Evolutionary conservation across 2,329 filamentous ascomycete species (phyloP).

Genomic region (Aspergillus costaricaensis): DNA sequence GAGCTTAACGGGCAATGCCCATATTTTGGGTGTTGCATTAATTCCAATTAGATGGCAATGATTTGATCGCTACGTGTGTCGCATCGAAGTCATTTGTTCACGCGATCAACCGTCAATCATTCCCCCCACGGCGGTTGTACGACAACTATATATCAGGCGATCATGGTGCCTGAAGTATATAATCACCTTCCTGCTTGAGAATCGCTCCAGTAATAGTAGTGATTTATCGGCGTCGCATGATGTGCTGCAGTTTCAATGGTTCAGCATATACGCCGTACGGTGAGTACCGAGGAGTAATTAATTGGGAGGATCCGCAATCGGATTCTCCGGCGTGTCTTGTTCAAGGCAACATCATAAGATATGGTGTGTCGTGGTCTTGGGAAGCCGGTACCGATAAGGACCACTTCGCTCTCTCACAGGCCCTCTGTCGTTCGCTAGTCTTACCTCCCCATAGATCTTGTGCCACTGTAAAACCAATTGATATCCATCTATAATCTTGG

Average conservation of each 20-base stretch:
- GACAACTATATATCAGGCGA: background rate
- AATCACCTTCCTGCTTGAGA: slow-evolving; percentile 16
- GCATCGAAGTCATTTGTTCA: background rate
- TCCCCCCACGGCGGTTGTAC: background rate
- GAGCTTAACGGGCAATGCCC: background rate
- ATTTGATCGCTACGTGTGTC: background rate
- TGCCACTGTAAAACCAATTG: background rate
- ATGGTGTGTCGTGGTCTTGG: no score
- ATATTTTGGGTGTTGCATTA: background rate
- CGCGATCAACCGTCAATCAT: slow-evolving; percentile 1
- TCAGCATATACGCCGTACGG: background rate
- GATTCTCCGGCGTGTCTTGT: no score
- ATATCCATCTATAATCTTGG: background rate
- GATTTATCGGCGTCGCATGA: slow-evolving; percentile 16
- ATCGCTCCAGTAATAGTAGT: background rate
- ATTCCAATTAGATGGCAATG: background rate
- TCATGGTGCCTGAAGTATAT: slow-evolving; percentile 9
- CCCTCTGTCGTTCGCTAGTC: background rate
- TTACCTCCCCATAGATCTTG: background rate
- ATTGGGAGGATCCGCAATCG: slow-evolving; percentile 17
- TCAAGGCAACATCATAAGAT: slow-evolving; percentile 1
- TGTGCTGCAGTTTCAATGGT: slow-evolving; percentile 7
- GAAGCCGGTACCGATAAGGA: background rate
- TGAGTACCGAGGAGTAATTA: background rate
- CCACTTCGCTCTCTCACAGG: background rate